Conservation (phyloP, 805 yeast species). For the Metschnikowia vanudenii region DNA sequence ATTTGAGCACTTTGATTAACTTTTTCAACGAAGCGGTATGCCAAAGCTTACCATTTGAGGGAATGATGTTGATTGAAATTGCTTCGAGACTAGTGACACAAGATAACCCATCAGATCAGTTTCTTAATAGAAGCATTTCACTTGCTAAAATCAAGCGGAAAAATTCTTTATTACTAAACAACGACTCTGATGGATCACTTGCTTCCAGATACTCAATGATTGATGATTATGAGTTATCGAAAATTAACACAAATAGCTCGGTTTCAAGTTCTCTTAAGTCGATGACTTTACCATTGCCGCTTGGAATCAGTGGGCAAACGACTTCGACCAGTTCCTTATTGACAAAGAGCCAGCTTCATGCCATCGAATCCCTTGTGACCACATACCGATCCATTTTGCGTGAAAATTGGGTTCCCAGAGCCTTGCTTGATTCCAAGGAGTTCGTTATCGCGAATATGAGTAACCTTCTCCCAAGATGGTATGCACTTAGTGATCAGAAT, state of each 20-base stretch:
- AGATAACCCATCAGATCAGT: conserved; percentile 34
- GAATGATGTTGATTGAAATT: conserved; percentile 57
- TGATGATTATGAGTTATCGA: conserved; percentile 57
- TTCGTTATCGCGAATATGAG: conserved; percentile 34
- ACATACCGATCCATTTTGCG: conserved; percentile 55
- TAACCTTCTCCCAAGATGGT: conserved; percentile 47
- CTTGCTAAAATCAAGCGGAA: conserved; percentile 36
- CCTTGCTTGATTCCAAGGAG: conserved; percentile 29
- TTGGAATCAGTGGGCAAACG: conserved; percentile 43
- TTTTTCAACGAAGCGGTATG: conserved; percentile 78
- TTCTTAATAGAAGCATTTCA: conserved; percentile 53
- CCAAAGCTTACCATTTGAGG: conserved; percentile 60
- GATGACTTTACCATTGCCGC: conserved; percentile 42
- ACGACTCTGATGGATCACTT: conserved; percentile 25
- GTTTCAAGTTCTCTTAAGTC: conserved; percentile 40
- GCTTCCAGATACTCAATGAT: conserved; percentile 46
- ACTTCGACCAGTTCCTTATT: conserved; percentile 40
- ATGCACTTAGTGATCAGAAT: conserved; percentile 48
- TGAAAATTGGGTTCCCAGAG: conserved; percentile 44
- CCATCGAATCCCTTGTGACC: conserved; percentile 50
- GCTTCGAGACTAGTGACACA: conserved; percentile 59
- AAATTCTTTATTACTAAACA: conserved; percentile 25
- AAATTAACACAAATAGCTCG: conserved; percentile 48
- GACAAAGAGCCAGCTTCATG: conserved; percentile 36
- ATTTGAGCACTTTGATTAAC: conserved; percentile 68